Base-by-base conservation (phyloP, 257 asterid genomes). In the Capsicum baccatum region DNA sequence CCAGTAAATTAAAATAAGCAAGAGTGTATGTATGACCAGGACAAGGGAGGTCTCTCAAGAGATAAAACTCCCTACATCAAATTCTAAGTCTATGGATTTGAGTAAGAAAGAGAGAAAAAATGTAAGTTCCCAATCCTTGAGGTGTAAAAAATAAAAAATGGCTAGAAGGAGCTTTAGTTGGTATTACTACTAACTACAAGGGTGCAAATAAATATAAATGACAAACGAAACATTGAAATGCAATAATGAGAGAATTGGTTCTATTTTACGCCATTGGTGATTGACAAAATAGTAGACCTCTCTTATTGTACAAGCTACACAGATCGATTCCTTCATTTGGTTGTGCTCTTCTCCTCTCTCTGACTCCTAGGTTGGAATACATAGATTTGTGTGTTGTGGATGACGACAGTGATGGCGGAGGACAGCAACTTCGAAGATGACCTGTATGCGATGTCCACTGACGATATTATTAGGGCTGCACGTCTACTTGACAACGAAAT, bases 401-500 rank as follows among this genome's bases (percentile, higher is more conserved):
- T 73, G 80, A 96, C 97, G 82, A 88, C 95, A 64, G 88, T 97
- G 83, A 96, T 96, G 98, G 95, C 80, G 9, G 98, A 94, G 79
- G 99, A 93, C 88, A 82, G 21, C 84, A 92, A 85, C 78, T 90
- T 93, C 74, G 98, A 94, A 84, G 98, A 94, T 52, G 98, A 94
- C 70, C 91, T 91, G 88, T 86, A 94, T 6, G 68, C 91, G 0
- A 96, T 96, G 98, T 89, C 92, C n/a, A 92, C 95, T 1, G 97
- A 96, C 0, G 98, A 96, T 79, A 87, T 96, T 64, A 82, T 71
- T 83, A 93, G 98, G 85, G 97, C 94, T 80, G 91, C 98, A 83
- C 97, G 97, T 57, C 94, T 96, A 17, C 96, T 93, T 48, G 98
- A 94, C 83, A 96, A 89, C 81, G 97, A 96, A 85, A 90, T 92